These are phyloP conservation scores for Phytophthora quininea DNA, from an alignment of 352 stramenopile genomes.

Conservation along the genomic window DNA sequence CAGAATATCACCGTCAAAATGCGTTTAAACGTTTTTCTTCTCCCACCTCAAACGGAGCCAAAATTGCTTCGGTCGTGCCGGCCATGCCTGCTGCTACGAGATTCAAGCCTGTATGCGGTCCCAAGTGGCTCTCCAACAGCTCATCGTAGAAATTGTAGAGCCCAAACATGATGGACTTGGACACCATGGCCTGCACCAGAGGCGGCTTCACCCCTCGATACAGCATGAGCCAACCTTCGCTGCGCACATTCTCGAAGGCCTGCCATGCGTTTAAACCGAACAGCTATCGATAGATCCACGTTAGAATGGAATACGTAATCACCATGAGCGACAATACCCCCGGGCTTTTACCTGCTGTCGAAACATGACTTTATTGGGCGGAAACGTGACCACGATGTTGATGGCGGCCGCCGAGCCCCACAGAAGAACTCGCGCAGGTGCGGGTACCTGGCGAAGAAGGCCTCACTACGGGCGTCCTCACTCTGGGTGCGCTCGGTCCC, in stretches of 20 bases:
- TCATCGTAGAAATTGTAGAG: constrained; percentile 90
- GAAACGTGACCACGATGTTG: constrained; percentile 90
- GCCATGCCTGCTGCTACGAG: constrained; percentile 68
- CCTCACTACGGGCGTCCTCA: neutral
- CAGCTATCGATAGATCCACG: constrained; percentile 43
- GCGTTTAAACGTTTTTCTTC: too few species aligned
- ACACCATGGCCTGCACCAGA: constrained; percentile 83
- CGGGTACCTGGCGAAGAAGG: constrained; percentile 63
- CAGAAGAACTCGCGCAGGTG: constrained; percentile 85
- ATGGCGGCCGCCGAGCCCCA: constrained; percentile 82
- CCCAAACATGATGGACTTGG: constrained; percentile 91
- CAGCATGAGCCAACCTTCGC: constrained; percentile 65
- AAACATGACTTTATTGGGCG: constrained; percentile 92
- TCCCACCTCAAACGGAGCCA: constrained; percentile 85
- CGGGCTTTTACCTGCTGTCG: constrained; percentile 73
- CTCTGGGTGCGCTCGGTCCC: constrained; percentile 14
- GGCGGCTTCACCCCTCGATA: constrained; percentile 89
- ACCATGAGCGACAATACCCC: neutral
- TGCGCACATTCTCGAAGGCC: constrained; percentile 72
- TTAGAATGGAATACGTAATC: constrained; percentile 1
- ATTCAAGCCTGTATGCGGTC: constrained; percentile 48
- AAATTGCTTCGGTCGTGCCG: constrained; percentile 82
- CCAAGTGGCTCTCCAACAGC: constrained; percentile 51
- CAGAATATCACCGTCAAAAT: too few species aligned
- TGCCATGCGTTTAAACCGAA: constrained; percentile 75